phyloP scores from a whole-genome alignment of 768 basidiomycete species.

The Pluteus cervinus region DNA sequence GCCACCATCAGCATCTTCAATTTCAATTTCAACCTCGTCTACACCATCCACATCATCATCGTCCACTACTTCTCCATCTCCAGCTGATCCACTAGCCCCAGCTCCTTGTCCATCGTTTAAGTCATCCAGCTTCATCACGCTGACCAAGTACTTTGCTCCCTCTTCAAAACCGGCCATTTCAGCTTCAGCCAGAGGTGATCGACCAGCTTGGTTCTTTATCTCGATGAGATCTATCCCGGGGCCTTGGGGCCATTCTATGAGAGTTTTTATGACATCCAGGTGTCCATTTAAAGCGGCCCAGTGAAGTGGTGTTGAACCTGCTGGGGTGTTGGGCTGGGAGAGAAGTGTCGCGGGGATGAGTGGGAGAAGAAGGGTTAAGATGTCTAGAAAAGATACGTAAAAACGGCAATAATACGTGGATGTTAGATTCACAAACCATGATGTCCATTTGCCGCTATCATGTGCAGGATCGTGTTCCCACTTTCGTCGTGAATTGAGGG shows the following conservation, averaged over 20 bases:
- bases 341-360: conserved; percentile 48
- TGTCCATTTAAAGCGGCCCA: conserved; percentile 90
- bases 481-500: conserved; percentile 59
- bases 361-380: conserved; percentile 71
- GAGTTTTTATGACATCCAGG: conserved; percentile 49
- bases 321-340: conserved; percentile 54
- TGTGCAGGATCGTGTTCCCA: conserved; percentile 78
- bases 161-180: conserved; percentile 80
- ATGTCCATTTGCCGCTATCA: conserved; percentile 88
- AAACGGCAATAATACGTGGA: too few species aligned
- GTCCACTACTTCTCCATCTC: conserved; percentile 26
- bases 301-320: conserved; percentile 81
- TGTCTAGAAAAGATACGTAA: conserved; percentile 56
- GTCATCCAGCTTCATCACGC: conserved; percentile 72
- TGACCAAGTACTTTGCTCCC: conserved; percentile 76
- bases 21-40: conserved; percentile 58
- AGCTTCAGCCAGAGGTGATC: conserved; percentile 76
- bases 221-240: conserved; percentile 69
- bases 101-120: conserved; percentile 25
- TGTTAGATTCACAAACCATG: conserved; percentile 53
- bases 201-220: conserved; percentile 66
- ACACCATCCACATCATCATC: conserved; percentile 22
- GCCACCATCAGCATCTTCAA: conserved; percentile 65
- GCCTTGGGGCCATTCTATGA: conserved; percentile 51
- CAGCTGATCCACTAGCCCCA: conserved; percentile 27